Conservation (phyloP, 805 yeast genomes). For the Candida anglica region DNA sequence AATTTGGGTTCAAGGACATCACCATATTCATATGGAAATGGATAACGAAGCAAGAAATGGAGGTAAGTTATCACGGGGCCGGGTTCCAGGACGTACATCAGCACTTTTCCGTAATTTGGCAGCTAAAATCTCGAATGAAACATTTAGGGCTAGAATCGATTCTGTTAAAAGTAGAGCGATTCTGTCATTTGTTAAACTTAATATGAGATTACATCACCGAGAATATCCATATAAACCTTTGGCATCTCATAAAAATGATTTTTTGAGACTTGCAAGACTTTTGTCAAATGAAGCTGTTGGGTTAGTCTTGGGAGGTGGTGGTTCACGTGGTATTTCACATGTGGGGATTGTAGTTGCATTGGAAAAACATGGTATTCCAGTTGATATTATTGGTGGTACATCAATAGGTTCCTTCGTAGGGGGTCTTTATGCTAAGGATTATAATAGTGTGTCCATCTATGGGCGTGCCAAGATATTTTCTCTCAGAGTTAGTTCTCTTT, state of each 20-base stretch:
- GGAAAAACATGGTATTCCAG: slow-evolving; percentile 89
- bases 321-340: slow-evolving; percentile 92
- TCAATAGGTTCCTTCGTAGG: slow-evolving; percentile 96
- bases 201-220: slow-evolving; percentile 7
- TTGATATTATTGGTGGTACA: slow-evolving; percentile 93
- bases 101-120: slow-evolving; percentile 29
- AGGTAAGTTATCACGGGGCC: no score
- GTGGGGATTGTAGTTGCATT: slow-evolving; percentile 87
- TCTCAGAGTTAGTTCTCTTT: slow-evolving; percentile 72
- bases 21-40: slow-evolving; percentile 74
- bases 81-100: no score
- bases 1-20: slow-evolving; percentile 90
- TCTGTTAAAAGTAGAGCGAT: slow-evolving; percentile 25
- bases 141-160: slow-evolving; percentile 2
- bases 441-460: slow-evolving; percentile 84
- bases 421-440: slow-evolving; percentile 89
- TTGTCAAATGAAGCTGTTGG: slow-evolving; percentile 93
- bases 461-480: slow-evolving; percentile 88
- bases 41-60: slow-evolving; percentile 16
- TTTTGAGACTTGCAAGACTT: slow-evolving; percentile 82
- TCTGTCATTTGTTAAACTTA: slow-evolving; percentile 21
- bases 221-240: slow-evolving; percentile 21
- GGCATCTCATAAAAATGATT: slow-evolving; percentile 76
- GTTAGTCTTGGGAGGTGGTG: slow-evolving; percentile 94
- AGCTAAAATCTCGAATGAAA: slow-evolving; percentile 31